Base-by-base conservation (phyloP, 2,329 filamentous ascomycete species). In the Sporothrix humicola region DNA sequence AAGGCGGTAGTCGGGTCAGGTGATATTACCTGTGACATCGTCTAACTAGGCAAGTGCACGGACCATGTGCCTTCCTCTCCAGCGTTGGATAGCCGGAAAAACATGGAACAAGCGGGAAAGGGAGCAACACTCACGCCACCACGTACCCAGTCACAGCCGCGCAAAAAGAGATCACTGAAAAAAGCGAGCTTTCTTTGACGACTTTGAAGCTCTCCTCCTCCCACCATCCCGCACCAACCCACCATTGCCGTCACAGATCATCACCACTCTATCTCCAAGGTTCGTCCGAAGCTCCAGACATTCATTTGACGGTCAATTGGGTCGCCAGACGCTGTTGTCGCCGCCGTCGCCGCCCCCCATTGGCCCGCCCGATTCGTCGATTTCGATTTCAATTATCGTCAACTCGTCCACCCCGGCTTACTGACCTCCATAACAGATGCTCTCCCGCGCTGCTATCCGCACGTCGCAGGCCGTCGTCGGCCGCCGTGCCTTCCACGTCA, bases 401-500 rank as follows among this genome's bases (percentile, higher is more conserved):
- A 48, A 17, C 17, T 44, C 37, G 37, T 20, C 15, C 59, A 42
- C 26, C 31, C n/a, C 46, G 46, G 17, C 50, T 15, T 54, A 69
- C 65, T 68, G 63, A 50, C 44, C n/a, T 12, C n/a, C 23, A 13
- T 42, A 26, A 2, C 81, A 97, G 93, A 97, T 97, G 94, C 87
- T 96, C 84, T 89, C 93, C 85, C 88, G 89, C 82, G 88, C 87
- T 83, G 84, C 83, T 79, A 82, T 85, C 79, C 84, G 88, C 83
- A 83, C 89, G 81, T 89, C 91, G 82, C 90, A 86, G 75, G 76
- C 77, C 72, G 76, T 79, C 13, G 61, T 44, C 74, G 89, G 91
- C 88, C 94, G 94, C 87, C 95, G 96, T 84, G 94, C 92, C 86
- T 98, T 99, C 92, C 92, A 94, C 84, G 90, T 93, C 81, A 97